Evolutionary conservation across 1,139 yeast genomes (phyloP), one percentile per base, ranked within the genome.

Genomic region (Geotrichum europaeum): DNA sequence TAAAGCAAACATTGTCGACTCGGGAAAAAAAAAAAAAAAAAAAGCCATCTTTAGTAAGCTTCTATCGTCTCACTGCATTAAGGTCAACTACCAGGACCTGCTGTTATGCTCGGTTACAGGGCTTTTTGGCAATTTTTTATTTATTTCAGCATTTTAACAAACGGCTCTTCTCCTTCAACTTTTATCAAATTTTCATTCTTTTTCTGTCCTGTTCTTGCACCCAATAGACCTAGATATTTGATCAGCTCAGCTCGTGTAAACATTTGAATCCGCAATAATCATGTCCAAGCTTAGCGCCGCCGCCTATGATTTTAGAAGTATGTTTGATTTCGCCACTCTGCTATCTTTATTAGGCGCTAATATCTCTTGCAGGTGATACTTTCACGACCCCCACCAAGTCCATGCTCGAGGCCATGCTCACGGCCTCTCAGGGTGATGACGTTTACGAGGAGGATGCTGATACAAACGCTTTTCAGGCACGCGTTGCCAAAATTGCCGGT

Each of bases 351-450:
- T 28, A 3, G 15, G 22, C 25, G 53, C 36, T 49, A 28, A 49
- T 18, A 40, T 49, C 51, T 25, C 13, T 20, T 22, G 36, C 63
- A 72, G 69, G 94, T 72, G 98, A 92, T 72, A 92, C 97, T 2
- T 91, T 92, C 82, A 92, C 97, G 12, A 89, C 90, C 13, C 98
- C 97, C 47, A 87, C 96, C 2, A 79, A 79, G 60, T 78, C 84
- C 57, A 91, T 92, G 97, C 72, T 86, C 56, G 78, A 79, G 61
- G 86, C 89, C 20, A 85, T 83, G 60, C 64, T 81, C 30, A 71
- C 78, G 36, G 85, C 90, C 51, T 78, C 94, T 4, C 74, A 83
- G 67, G 98, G 98, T 57, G 98, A 92, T 71, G 84, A 95, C 2
- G 97, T 92, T 34, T 91, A 91, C 75, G 82, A 84, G 65, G 97